These are phyloP conservation scores for Mortierella sp. DNA, from an alignment of 371 early-diverging fungal genomes.

Conservation along the genomic window DNA sequence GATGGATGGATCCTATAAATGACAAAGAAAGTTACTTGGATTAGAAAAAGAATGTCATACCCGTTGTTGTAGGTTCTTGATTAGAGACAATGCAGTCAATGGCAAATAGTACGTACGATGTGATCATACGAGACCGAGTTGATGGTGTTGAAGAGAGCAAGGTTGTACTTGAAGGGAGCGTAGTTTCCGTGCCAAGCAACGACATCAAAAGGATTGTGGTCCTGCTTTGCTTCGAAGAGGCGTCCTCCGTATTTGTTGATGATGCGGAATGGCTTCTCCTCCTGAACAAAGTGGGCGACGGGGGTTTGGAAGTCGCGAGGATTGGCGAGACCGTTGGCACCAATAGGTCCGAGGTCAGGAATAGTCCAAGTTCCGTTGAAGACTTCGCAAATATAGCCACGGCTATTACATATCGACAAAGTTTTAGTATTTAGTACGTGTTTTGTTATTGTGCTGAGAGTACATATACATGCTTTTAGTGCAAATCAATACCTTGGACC, in stretches of 20 bases:
- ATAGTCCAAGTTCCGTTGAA: slow-evolving; percentile 91
- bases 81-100: background rate
- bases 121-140: slow-evolving; percentile 95
- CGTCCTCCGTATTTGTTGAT: slow-evolving; percentile 88
- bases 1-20: slow-evolving; percentile 88
- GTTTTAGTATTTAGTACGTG: background rate
- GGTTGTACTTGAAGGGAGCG: slow-evolving; percentile 95
- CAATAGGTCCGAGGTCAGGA: slow-evolving; percentile 97
- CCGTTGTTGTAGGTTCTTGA: background rate
- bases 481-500: slow-evolving; percentile 71
- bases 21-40: background rate
- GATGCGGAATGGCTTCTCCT: slow-evolving; percentile 70
- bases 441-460: background rate
- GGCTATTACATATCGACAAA: slow-evolving; percentile 38
- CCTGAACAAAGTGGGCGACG: slow-evolving; percentile 82
- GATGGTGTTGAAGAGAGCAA: slow-evolving; percentile 86
- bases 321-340: slow-evolving; percentile 96
- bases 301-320: slow-evolving; percentile 95
- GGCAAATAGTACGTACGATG: slow-evolving; percentile 63
- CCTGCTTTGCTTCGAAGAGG: slow-evolving; percentile 79
- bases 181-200: slow-evolving; percentile 99
- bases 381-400: slow-evolving; percentile 94
- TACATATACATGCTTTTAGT: background rate
- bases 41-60: background rate
- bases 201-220: slow-evolving; percentile 94